These are phyloP conservation scores for Cyclocybe cylindracea DNA, from an alignment of 768 basidiomycete genomes.

Conservation along the genomic window DNA sequence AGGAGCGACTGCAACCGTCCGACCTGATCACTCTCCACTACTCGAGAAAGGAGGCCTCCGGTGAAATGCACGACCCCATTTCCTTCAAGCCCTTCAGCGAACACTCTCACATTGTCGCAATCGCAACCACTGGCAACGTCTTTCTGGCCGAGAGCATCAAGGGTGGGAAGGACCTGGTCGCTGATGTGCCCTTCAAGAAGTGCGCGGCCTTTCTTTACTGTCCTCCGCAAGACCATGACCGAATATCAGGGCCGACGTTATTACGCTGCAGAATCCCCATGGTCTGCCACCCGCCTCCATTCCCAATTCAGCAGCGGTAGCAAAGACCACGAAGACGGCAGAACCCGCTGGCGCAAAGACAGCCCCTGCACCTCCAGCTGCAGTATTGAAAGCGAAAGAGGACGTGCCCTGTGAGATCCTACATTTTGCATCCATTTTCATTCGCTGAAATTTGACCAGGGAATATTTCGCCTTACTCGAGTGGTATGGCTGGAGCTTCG, in stretches of 20 bases:
- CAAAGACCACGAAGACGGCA: constrained; percentile 29
- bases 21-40: constrained; percentile 83
- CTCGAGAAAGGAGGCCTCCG: constrained; percentile 77
- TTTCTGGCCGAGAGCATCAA: constrained; percentile 90
- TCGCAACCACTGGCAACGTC: constrained; percentile 90
- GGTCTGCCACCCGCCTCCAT: constrained; percentile 64
- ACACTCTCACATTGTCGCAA: constrained; percentile 92
- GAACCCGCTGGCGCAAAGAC: constrained; percentile 35
- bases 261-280: constrained; percentile 93
- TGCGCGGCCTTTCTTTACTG: constrained; percentile 28
- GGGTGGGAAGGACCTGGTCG: constrained; percentile 83
- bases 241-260: constrained; percentile 71
- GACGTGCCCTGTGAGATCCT: constrained; percentile 64
- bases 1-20: constrained; percentile 66
- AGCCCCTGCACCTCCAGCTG: constrained; percentile 30
- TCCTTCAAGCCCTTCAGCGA: constrained; percentile 97
- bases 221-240: neutral
- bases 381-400: constrained; percentile 51
- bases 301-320: constrained; percentile 22
- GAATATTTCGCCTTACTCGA: constrained; percentile 92
- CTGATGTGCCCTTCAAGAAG: constrained; percentile 85
- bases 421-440: neutral
- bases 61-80: constrained; percentile 93
- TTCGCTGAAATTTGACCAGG: constrained; percentile 41
- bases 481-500: constrained; percentile 87